Base-by-base conservation (phyloP, 2,329 filamentous ascomycete genomes). In the Stromatinia cepivora region DNA sequence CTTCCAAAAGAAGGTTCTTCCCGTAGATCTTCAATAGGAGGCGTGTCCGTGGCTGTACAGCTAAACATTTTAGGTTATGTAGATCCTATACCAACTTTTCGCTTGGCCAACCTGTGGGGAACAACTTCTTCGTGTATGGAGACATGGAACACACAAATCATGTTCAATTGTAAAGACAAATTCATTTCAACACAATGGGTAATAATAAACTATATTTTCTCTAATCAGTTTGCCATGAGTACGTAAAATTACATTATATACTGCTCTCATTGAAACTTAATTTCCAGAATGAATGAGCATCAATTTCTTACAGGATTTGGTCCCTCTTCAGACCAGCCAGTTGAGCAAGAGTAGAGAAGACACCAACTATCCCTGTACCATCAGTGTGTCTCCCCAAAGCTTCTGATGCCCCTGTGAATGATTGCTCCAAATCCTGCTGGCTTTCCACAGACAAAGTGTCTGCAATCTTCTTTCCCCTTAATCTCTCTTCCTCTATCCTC, bases 351-450 rank as follows among this genome's bases (percentile, higher is more conserved):
- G 79, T 80, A 62, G 74, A 77, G 1, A 80, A 73, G 9, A 80
- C 76, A 13, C 79, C 80, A 52, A 72, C 72, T 25, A 80, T 72
- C 13, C 80, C 79, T 10, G 78, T 73, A 0, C 79, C 79, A 66
- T 81, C 79, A 11, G 73, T 76, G 69, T 81, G 80, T 54, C 76
- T 75, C 7, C 80, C 79, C 48, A 82, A 68, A 4, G 78, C 79
- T 65, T 80, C 73, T 3, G 63, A 52, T 9, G 73, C 72, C 4
- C 70, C 73, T 22, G 71, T 73, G 42, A 76, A 76, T 64, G 75
- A 72, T 46, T 68, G 61, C 69, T 75, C 73, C 45, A 76, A 39
- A 1, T 71, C 76, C 25, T 76, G 75, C 56, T 75, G 73, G 17
- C 67, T 66, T 50, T 72, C 67, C 5, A 56, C 63, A 13, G 70